A percentile compares a stretch with the other conserved stretches of the same genome.
Conservation (phyloP, 306 rosid genomes). For the Herpetospermum pedunculosum region DNA sequence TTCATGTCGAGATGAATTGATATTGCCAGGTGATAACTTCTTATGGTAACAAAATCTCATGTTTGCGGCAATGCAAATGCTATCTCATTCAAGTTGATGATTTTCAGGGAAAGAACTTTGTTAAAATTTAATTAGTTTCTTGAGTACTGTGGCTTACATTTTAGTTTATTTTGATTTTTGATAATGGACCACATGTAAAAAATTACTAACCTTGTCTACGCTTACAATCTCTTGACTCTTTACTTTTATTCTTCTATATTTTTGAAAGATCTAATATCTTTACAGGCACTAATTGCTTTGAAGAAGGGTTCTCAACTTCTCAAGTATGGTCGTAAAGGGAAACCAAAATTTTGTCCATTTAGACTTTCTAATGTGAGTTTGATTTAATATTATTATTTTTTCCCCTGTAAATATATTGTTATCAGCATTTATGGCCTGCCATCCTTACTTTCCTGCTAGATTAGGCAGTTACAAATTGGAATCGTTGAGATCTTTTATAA, state of each 20-base stretch:
- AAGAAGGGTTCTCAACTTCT: constrained; percentile 88
- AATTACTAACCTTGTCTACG: neutral
- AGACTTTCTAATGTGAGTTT: constrained; percentile 81
- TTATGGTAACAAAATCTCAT: neutral
- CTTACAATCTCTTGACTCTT: neutral
- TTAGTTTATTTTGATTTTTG: neutral
- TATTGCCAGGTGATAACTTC: neutral
- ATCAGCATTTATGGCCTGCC: neutral
- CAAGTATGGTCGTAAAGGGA: constrained; percentile 97
- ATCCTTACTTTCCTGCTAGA: neutral
- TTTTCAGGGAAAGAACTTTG: neutral
- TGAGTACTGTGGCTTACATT: neutral
- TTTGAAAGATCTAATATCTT: constrained; percentile 14
- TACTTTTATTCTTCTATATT: neutral
- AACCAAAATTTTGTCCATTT: constrained; percentile 91
- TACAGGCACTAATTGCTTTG: constrained; percentile 88
- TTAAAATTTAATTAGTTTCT: neutral
- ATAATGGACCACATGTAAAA: neutral
- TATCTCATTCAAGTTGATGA: neutral
- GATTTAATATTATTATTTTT: neutral
- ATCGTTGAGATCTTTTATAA: neutral
- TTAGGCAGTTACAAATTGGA: neutral
- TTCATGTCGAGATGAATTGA: neutral
- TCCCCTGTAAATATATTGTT: neutral
- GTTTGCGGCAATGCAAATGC: neutral